Conservation (phyloP, 139 green algal genomes). For the Chlorella ohadii region DNA sequence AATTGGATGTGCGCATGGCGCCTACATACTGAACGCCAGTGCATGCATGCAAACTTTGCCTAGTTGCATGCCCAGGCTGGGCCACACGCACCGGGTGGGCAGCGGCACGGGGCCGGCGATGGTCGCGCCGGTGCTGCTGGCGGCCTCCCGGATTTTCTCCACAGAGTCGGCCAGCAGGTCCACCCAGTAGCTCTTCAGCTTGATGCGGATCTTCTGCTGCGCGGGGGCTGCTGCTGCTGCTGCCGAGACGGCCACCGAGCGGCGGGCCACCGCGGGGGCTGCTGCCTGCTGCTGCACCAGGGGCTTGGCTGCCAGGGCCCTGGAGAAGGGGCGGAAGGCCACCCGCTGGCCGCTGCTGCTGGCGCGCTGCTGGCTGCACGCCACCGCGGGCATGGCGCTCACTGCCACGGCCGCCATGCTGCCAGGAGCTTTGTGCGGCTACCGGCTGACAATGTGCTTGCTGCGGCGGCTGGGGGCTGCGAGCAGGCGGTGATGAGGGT, state of each 20-base stretch:
- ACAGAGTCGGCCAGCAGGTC: constrained; percentile 58
- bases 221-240: constrained; percentile 34
- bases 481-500: too few species aligned
- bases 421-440: not conserved
- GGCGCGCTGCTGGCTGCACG: constrained; percentile 13
- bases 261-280: not conserved
- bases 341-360: constrained; percentile 17
- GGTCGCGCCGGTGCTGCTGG: constrained; percentile 60
- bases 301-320: constrained; percentile 15
- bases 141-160: constrained; percentile 71
- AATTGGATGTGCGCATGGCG: too few species aligned
- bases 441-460: too few species aligned
- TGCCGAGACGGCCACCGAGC: constrained; percentile 1
- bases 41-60: too few species aligned
- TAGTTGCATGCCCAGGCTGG: not conserved
- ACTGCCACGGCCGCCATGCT: constrained; percentile 21
- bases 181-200: constrained; percentile 74
- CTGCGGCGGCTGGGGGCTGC: not conserved
- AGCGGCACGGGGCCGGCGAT: constrained; percentile 77
- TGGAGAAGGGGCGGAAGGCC: constrained; percentile 19
- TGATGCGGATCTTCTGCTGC: constrained; percentile 73
- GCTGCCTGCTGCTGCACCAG: constrained; percentile 22
- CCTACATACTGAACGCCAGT: too few species aligned
- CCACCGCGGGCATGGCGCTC: not conserved
- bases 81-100: constrained; percentile 57